These are phyloP conservation scores for Striga hermonthica DNA, from an alignment of 305 asterid genomes.

Conservation along the genomic window DNA sequence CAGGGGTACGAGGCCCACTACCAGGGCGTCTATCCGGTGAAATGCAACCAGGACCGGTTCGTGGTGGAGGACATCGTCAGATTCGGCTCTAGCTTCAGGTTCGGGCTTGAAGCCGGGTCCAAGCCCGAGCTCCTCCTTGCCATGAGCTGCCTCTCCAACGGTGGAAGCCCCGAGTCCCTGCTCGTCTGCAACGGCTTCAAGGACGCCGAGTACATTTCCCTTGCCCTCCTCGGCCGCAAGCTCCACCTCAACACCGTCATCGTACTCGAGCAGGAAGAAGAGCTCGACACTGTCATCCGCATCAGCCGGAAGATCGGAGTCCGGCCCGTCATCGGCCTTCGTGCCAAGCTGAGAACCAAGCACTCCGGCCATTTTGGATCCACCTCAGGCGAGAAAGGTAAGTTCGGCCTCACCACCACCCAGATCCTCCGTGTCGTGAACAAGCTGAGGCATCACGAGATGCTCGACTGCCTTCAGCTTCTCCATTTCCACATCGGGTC, in stretches of 20 bases:
- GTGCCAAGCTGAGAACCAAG: conserved; percentile 92
- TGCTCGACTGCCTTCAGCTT: conserved; percentile 86
- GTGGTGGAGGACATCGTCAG: conserved; percentile 87
- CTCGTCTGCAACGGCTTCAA: conserved; percentile 93
- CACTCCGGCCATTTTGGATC: conserved; percentile 96
- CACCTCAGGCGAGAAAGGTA: conserved; percentile 94
- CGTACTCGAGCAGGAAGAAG: conserved; percentile 95
- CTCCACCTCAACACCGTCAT: conserved; percentile 72
- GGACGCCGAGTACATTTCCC: conserved; percentile 83
- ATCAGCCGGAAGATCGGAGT: conserved; percentile 59
- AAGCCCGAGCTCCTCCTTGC: conserved; percentile 95
- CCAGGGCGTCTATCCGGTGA: conserved; percentile 95
- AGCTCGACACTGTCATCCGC: conserved; percentile 65
- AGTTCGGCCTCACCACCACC: conserved; percentile 78
- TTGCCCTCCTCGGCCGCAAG: conserved; percentile 76
- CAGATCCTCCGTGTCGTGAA: conserved; percentile 85
- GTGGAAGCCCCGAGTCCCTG: conserved; percentile 63
- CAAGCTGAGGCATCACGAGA: conserved; percentile 53
- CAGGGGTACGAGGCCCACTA: conserved; percentile 70
- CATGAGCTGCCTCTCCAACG: conserved; percentile 85
- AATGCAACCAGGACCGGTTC: conserved; percentile 82
- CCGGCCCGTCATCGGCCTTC: conserved; percentile 77
- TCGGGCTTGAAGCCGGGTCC: conserved; percentile 96
- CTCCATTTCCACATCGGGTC: conserved; percentile 97
- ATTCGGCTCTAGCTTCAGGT: conserved; percentile 71